Evolutionary conservation across 75 land plant species (phyloP).

Genomic region (Sequoiadendron giganteum): DNA sequence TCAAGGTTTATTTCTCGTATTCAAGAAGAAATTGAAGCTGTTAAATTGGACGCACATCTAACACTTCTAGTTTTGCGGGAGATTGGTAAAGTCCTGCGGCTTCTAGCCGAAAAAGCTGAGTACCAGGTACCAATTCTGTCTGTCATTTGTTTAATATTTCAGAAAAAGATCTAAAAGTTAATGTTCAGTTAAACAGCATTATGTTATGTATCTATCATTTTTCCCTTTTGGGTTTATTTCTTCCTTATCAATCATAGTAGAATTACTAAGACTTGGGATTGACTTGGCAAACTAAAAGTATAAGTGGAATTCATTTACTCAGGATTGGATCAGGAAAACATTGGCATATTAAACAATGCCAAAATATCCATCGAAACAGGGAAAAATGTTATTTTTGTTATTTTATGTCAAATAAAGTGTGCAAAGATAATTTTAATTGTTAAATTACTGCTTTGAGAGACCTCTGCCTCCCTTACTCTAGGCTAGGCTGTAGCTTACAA

Average conservation of each 20-base stretch:
- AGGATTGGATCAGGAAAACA: too few species aligned
- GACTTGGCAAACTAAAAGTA: too few species aligned
- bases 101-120: constrained; percentile 90
- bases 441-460: too few species aligned
- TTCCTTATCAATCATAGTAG: not conserved
- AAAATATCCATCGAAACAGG: too few species aligned
- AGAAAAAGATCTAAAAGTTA: not conserved
- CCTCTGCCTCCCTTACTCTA: too few species aligned
- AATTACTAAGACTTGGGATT: too few species aligned
- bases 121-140: constrained; percentile 64
- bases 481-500: too few species aligned
- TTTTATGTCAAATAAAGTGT: too few species aligned
- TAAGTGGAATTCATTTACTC: too few species aligned
- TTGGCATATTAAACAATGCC: too few species aligned
- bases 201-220: not conserved
- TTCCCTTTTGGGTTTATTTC: not conserved
- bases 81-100: constrained; percentile 74
- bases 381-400: too few species aligned
- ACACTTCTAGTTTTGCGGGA: constrained; percentile 80
- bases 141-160: not conserved
- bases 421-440: too few species aligned
- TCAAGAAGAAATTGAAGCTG: constrained; percentile 96
- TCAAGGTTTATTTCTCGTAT: constrained; percentile 78
- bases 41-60: constrained; percentile 74
- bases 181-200: not conserved